Conservation (phyloP, 1,139 yeast genomes). For the Suhomyces kunorum region DNA sequence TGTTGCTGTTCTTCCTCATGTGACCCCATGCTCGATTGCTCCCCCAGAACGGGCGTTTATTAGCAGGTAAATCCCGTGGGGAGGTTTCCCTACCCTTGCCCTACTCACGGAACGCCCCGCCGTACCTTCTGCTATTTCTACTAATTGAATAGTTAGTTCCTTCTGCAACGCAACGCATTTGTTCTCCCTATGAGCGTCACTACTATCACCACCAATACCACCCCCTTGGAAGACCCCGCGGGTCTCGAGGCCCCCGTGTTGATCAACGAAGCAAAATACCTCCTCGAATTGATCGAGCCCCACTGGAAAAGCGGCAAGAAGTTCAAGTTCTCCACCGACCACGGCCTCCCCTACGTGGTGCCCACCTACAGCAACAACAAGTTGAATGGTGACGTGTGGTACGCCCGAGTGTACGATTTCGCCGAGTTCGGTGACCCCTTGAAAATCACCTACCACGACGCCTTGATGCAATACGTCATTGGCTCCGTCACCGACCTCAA, state of each 20-base stretch:
- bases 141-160: too few relatives aligned
- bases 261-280: conserved; percentile 18
- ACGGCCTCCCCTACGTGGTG: conserved; percentile 15
- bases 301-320: conserved; percentile 19
- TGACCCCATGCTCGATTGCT: conserved; percentile 1
- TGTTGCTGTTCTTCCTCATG: neutral
- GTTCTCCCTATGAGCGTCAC: conserved; percentile 11
- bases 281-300: conserved; percentile 17
- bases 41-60: neutral
- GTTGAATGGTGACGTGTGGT: conserved; percentile 25
- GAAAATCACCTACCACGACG: conserved; percentile 18
- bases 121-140: too few relatives aligned
- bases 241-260: conserved; percentile 16
- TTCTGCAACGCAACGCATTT: neutral
- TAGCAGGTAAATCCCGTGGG: neutral
- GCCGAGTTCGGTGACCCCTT: conserved; percentile 18
- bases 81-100: too few relatives aligned
- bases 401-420: conserved; percentile 24
- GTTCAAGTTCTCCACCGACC: conserved; percentile 14
- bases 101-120: too few relatives aligned
- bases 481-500: conserved; percentile 23
- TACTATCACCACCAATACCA: conserved; percentile 12
- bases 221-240: conserved; percentile 18
- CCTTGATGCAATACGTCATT: conserved; percentile 19
- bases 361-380: conserved; percentile 20